These are phyloP conservation scores for Raphidocelis subcapitata DNA, from an alignment of 139 green algal genomes.

Conservation along the genomic window DNA sequence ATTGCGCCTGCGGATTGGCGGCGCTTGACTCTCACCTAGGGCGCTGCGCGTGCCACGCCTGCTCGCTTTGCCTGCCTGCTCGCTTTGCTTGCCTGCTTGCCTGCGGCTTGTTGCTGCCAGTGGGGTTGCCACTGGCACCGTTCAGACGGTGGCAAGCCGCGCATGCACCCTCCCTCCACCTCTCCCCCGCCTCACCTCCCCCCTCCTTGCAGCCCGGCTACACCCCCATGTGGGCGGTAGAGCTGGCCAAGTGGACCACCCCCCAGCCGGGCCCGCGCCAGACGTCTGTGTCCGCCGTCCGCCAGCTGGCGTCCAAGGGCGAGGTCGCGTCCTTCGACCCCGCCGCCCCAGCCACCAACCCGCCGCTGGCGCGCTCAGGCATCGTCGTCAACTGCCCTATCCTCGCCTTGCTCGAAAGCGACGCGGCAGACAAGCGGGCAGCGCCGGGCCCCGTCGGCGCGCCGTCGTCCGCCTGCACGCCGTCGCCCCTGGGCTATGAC, in stretches of 20 bases:
- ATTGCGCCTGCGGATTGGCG: no score
- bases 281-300: slow-evolving; percentile 6
- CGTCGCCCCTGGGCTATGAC: slow-evolving; percentile 7
- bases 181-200: not conserved
- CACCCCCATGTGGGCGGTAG: slow-evolving; percentile 7
- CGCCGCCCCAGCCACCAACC: not conserved
- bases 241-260: slow-evolving; percentile 11
- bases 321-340: slow-evolving; percentile 20
- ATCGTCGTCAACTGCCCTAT: slow-evolving; percentile 21
- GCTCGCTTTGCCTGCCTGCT: no score
- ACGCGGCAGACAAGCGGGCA: not conserved
- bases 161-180: no score
- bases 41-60: no score
- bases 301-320: not conserved
- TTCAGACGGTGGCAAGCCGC: no score
- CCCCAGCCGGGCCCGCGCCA: slow-evolving; percentile 2
- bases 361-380: not conserved
- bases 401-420: not conserved
- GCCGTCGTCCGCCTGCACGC: not conserved
- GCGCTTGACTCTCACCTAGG: no score
- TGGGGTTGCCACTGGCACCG: no score
- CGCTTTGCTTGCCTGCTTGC: no score
- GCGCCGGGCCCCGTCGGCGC: not conserved
- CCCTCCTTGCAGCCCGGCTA: not conserved
- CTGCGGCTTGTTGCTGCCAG: no score